A percentile compares a stretch with the other conserved stretches of the same genome.
These are phyloP conservation scores for Colletotrichum musae DNA, from an alignment of 2,329 filamentous ascomycete species.

Conservation along the genomic window DNA sequence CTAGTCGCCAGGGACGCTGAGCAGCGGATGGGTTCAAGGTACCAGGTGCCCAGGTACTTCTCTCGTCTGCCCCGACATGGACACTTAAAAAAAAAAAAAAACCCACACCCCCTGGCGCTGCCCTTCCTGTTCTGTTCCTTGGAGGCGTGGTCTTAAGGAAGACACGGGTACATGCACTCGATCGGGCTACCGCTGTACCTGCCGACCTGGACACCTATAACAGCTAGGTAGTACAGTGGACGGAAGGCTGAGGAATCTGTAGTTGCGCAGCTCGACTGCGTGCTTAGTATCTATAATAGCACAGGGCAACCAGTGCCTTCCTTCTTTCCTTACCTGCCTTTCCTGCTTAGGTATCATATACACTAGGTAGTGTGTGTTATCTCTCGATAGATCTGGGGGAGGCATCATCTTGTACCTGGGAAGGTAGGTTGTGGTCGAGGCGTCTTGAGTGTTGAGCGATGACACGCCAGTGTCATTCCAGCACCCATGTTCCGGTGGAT, in stretches of 20 bases:
- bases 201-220: background rate
- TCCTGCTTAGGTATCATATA: too few relatives aligned
- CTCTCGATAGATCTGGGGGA: too few relatives aligned
- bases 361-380: too few relatives aligned
- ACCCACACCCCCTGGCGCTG: background rate
- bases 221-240: too few relatives aligned
- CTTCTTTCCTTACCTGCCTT: background rate
- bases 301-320: too few relatives aligned
- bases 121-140: background rate
- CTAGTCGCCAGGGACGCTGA: conserved; percentile 6
- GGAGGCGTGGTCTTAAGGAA: conserved; percentile 10
- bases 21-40: conserved; percentile 12
- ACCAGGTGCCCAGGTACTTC: conserved; percentile 16
- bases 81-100: conserved; percentile 1
- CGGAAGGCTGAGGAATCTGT: too few relatives aligned
- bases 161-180: conserved; percentile 28
- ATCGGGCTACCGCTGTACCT: conserved; percentile 14
- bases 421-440: background rate
- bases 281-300: too few relatives aligned
- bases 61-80: conserved; percentile 10
- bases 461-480: conserved; percentile 18
- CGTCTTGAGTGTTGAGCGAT: background rate
- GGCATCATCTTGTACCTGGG: too few relatives aligned
- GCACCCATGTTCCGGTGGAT: conserved; percentile 9
- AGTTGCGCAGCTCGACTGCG: too few relatives aligned